phyloP scores from a whole-genome alignment of 768 basidiomycete genomes.

The Pleurotus tuoliensis region DNA sequence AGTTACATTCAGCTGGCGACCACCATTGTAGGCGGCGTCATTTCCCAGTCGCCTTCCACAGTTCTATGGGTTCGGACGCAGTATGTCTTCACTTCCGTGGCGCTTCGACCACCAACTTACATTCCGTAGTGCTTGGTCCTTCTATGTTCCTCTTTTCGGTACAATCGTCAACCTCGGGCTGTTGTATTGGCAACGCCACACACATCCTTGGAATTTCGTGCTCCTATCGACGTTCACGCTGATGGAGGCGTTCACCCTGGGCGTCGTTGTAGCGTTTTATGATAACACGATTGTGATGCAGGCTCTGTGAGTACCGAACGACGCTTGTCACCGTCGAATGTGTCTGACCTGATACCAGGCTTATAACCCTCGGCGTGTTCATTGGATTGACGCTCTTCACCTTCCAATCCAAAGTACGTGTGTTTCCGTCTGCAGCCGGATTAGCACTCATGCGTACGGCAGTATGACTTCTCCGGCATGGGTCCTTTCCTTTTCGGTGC shows the following conservation, averaged over 20 bases:
- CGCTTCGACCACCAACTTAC: background rate
- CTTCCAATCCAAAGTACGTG: constrained; percentile 79
- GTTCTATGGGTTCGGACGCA: constrained; percentile 70
- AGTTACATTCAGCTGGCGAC: constrained; percentile 54
- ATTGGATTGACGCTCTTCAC: constrained; percentile 93
- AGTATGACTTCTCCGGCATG: constrained; percentile 95
- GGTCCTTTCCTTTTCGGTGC: constrained; percentile 88
- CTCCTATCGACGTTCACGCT: constrained; percentile 85
- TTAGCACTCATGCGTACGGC: background rate
- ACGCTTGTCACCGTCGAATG: background rate
- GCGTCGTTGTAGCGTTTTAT: constrained; percentile 77
- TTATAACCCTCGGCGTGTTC: constrained; percentile 93
- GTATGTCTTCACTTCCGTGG: constrained; percentile 33
- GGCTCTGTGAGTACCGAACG: constrained; percentile 57
- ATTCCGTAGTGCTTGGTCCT: constrained; percentile 61
- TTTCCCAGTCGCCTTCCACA: constrained; percentile 60
- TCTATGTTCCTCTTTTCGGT: constrained; percentile 76
- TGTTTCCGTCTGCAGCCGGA: background rate
- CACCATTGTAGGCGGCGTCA: constrained; percentile 64
- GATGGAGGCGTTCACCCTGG: constrained; percentile 88
- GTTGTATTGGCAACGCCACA: constrained; percentile 91
- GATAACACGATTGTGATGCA: constrained; percentile 75
- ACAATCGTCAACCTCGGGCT: constrained; percentile 76
- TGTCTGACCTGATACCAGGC: constrained; percentile 27
- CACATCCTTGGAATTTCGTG: constrained; percentile 82